Base-by-base conservation (phyloP, 1,284 basidiomycete species). In the Sutorius eximius region DNA sequence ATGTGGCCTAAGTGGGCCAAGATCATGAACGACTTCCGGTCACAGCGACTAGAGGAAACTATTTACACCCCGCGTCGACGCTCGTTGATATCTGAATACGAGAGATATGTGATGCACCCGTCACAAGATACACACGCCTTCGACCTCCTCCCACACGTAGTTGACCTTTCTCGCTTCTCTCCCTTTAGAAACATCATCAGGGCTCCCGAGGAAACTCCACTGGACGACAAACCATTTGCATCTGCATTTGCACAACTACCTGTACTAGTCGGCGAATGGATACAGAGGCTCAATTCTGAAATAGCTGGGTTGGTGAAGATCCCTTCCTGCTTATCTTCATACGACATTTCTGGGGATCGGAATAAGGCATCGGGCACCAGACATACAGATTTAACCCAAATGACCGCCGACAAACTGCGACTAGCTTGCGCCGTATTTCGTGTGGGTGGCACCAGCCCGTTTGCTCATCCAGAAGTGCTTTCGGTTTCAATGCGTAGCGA, bases 221-320 rank as follows among this genome's bases (percentile, higher is more conserved):
- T 41, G 8, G 30, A 50, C 0, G 38, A 51, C 11, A 33, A 49
- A 1, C 20, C 32, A 4, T 67, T 69, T 48, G 45, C 34, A 13
- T 22, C 58, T 16, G 60, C 62, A 30, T 66, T 70, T 33, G 53
- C 45, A 37, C 55, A 55, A 20, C 44, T 68, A 8, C 56, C 67
- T 13, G 24, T 5, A n/a, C 45, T 70, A 1, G 55, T 58, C 13
- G 45, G 49, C 27, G 40, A 49, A n/a, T 67, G 68, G 65, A 58
- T 45, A 40, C 49, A 42, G 27, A 46, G 50, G 2, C 47, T 67
- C 11, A 33, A 53, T 5, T 45, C 45, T 6, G 55, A 69, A 13
- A 43, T 63, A 10, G 53, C 53, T 20, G 38, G 15, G 1, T 34
- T 65, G 16, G 45, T 70, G 33, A 30, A 46, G n/a, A 52, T 63